phyloP scores from a whole-genome alignment of 352 stramenopile species.

The Pythium dissimile region DNA sequence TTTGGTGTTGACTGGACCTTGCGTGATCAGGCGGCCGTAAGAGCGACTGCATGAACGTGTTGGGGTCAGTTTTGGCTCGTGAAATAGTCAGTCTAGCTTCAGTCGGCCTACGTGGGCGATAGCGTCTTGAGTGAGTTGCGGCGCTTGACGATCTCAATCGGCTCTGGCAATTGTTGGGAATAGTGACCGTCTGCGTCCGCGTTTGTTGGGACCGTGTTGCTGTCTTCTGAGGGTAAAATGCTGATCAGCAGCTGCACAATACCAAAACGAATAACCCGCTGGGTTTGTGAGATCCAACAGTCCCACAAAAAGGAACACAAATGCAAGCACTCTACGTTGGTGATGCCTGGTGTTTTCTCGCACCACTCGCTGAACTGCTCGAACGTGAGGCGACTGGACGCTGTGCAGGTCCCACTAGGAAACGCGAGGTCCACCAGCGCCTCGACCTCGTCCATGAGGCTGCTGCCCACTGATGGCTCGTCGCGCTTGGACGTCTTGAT shows the following conservation, averaged over 20 bases:
- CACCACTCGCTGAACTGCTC: conserved; percentile 88
- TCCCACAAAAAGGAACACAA: no score
- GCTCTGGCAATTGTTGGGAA: conserved; percentile 1
- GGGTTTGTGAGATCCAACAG: no score
- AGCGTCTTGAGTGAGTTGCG: conserved; percentile 52
- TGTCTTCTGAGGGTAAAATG: conserved; percentile 63
- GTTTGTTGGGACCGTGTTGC: neutral
- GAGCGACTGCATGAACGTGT: conserved; percentile 6
- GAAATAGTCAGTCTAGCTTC: neutral
- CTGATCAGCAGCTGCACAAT: conserved; percentile 73
- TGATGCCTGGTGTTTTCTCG: conserved; percentile 70
- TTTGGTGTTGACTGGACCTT: conserved; percentile 33
- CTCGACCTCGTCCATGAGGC: conserved; percentile 68
- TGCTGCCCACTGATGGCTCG: conserved; percentile 10
- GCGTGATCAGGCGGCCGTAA: conserved; percentile 8
- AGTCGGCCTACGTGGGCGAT: conserved; percentile 40
- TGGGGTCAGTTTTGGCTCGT: neutral
- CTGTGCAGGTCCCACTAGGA: conserved; percentile 20
- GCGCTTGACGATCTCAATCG: conserved; percentile 9
- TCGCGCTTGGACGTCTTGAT: conserved; percentile 43
- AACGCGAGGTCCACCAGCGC: conserved; percentile 83
- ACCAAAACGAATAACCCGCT: neutral
- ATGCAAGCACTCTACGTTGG: conserved; percentile 52
- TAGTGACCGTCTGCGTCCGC: neutral
- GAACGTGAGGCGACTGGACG: conserved; percentile 73